Percentiles rank a stretch among this genome's conserved stretches.
These are phyloP conservation scores for Entomophthora muscae DNA, from an alignment of 371 early-diverging fungal species.

Conservation along the genomic window DNA sequence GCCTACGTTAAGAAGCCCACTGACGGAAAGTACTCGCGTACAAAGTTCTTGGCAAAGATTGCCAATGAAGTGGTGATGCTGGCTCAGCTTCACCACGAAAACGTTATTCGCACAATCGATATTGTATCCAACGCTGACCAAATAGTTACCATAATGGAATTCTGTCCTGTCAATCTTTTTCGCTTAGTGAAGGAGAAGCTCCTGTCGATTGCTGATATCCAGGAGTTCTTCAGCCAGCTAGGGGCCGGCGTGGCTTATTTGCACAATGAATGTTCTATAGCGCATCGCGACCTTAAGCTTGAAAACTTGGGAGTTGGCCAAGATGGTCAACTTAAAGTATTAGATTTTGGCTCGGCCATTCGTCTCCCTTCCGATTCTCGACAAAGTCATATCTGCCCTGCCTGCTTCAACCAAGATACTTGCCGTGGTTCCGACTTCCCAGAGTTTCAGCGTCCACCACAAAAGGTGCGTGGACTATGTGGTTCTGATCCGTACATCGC, in stretches of 20 bases:
- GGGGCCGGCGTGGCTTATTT: constrained; percentile 54
- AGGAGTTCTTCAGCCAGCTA: constrained; percentile 38
- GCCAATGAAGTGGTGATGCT: neutral
- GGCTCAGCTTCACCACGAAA: constrained; percentile 6
- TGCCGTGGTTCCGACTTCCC: neutral
- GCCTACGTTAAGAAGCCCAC: neutral
- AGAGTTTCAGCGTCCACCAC: neutral
- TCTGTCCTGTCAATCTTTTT: constrained; percentile 3
- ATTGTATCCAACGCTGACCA: neutral
- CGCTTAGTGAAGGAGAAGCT: neutral
- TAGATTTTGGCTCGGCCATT: constrained; percentile 59
- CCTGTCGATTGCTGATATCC: neutral
- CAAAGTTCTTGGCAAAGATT: constrained; percentile 1
- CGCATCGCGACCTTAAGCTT: constrained; percentile 61
- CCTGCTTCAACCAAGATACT: neutral
- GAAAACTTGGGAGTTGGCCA: constrained; percentile 64
- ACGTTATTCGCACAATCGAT: constrained; percentile 1
- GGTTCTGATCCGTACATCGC: constrained; percentile 35
- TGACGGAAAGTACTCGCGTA: neutral
- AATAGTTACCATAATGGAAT: constrained; percentile 6
- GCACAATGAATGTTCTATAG: constrained; percentile 50
- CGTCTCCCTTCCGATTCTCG: constrained; percentile 9
- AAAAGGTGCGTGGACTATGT: constrained; percentile 15
- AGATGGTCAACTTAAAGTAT: constrained; percentile 64
- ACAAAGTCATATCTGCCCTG: constrained; percentile 16